Evolutionary conservation across 2,329 filamentous ascomycete species (phyloP).

Genomic region (Raffaelea arxii): DNA sequence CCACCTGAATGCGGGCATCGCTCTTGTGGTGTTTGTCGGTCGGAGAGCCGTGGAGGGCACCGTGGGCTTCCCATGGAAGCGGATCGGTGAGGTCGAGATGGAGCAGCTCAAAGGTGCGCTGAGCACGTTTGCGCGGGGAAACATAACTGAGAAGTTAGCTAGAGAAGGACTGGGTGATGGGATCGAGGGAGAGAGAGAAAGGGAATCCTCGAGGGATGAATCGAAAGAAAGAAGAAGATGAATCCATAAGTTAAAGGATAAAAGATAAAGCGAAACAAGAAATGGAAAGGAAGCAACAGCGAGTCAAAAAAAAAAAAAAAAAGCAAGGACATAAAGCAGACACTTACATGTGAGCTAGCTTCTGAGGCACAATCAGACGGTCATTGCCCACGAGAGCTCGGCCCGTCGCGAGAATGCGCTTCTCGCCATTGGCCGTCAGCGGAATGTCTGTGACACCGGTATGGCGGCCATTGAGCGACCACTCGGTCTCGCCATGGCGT

Average conservation of each 20-base stretch:
- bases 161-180: background rate
- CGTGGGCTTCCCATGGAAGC: conserved; percentile 59
- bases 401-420: conserved; percentile 65
- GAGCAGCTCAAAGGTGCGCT: conserved; percentile 82
- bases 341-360: conserved; percentile 70
- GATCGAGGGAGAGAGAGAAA: too few species aligned
- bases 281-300: background rate
- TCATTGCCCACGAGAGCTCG: conserved; percentile 76
- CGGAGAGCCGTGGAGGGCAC: conserved; percentile 20
- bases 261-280: background rate
- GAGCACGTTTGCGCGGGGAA: conserved; percentile 74
- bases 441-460: conserved; percentile 82
- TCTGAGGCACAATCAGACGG: conserved; percentile 71
- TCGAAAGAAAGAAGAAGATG: too few species aligned
- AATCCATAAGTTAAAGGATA: too few species aligned
- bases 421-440: conserved; percentile 72
- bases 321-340: conserved; percentile 6
- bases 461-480: conserved; percentile 79
- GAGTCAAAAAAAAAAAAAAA: background rate
- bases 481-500: conserved; percentile 91
- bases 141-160: conserved; percentile 52
- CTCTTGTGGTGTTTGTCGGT: conserved; percentile 32
- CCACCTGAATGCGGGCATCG: conserved; percentile 53
- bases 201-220: too few species aligned
- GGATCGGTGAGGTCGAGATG: conserved; percentile 59